phyloP scores from a whole-genome alignment of 345 rosid genomes.

The Microthlaspi erraticum region DNA sequence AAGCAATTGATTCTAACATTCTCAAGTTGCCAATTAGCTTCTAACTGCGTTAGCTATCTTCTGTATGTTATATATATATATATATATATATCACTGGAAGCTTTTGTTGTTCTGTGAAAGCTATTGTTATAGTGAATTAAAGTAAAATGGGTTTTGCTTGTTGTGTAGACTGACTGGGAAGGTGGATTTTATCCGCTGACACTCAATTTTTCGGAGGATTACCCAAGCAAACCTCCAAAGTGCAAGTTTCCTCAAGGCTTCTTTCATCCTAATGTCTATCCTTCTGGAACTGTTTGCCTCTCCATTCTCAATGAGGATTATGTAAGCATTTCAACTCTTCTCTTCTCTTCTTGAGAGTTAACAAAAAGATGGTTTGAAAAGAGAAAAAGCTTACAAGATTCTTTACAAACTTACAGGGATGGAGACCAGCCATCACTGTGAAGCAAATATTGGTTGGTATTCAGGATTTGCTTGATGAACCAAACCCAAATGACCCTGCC shows the following conservation, averaged over 20 bases:
- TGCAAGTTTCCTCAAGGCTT: conserved; percentile 29
- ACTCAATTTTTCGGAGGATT: conserved; percentile 17
- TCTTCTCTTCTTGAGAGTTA: neutral
- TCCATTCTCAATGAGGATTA: conserved; percentile 27
- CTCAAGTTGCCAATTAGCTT: conserved; percentile 4
- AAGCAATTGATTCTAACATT: neutral
- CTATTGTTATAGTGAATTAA: neutral
- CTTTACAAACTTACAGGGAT: conserved; percentile 2
- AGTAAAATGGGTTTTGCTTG: neutral
- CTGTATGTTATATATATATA: neutral
- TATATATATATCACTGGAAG: neutral
- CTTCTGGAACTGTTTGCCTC: conserved; percentile 32
- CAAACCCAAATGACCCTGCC: conserved; percentile 30
- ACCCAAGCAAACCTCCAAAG: conserved; percentile 36
- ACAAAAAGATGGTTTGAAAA: neutral
- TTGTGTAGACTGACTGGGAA: conserved; percentile 29
- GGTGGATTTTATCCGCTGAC: conserved; percentile 29
- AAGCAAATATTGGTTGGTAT: conserved; percentile 34
- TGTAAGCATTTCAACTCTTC: neutral
- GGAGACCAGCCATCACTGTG: conserved; percentile 33
- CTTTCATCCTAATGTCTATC: conserved; percentile 34
- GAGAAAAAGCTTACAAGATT: neutral
- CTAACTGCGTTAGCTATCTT: neutral
- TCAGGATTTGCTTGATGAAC: conserved; percentile 32
- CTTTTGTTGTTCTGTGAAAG: neutral